Evolutionary conservation across 2,329 filamentous ascomycete genomes (phyloP).

Genomic region (Calonectria crousiana): DNA sequence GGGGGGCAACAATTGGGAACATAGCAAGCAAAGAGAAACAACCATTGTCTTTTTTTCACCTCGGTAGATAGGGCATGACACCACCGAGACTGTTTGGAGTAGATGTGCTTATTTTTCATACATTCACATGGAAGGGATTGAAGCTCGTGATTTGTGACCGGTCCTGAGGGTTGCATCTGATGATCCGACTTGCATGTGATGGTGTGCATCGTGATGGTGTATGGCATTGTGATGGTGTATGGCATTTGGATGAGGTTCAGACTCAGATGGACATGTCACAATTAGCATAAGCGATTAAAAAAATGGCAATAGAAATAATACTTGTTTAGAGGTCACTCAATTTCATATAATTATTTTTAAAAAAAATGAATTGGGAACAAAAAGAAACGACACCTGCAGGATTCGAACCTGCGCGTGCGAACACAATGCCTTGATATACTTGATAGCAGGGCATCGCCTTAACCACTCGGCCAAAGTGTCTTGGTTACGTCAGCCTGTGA

Average conservation of each 20-base stretch:
- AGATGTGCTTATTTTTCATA: conserved; percentile 22
- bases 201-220: neutral
- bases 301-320: neutral
- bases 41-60: neutral
- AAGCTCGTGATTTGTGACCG: conserved; percentile 7
- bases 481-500: neutral
- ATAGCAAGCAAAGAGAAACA: neutral
- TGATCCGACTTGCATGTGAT: conserved; percentile 8
- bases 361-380: neutral
- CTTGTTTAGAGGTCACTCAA: too few relatives aligned
- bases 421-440: too few relatives aligned
- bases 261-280: neutral
- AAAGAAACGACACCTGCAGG: too few relatives aligned
- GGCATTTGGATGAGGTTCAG: neutral
- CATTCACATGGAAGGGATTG: neutral
- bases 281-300: neutral
- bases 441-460: too few relatives aligned
- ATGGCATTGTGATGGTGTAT: too few relatives aligned
- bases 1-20: neutral
- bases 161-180: neutral
- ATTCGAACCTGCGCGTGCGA: too few relatives aligned
- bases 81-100: conserved; percentile 1
- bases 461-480: too few relatives aligned
- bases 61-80: neutral
- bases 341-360: too few relatives aligned